Conservation (phyloP, 2,329 filamentous ascomycete genomes). For the Neopestalotiopsis rosae region DNA sequence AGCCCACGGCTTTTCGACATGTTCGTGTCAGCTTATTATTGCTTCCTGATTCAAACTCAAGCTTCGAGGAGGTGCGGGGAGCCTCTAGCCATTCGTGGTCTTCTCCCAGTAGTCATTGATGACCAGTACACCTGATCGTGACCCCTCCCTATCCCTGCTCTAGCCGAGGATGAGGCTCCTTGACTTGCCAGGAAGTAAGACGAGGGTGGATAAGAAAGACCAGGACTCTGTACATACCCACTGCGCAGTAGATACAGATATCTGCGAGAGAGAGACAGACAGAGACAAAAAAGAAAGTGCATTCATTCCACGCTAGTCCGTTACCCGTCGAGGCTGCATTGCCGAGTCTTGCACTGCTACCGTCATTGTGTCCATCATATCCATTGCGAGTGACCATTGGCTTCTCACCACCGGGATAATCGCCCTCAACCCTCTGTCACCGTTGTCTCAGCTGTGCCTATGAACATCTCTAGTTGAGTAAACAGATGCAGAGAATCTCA, state of each 20-base stretch:
- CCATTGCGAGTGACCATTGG: too few species aligned
- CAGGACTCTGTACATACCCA: too few species aligned
- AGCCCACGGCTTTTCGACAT: not conserved
- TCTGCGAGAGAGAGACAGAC: not conserved
- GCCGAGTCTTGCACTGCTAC: not conserved
- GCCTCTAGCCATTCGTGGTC: not conserved
- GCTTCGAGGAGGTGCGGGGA: not conserved
- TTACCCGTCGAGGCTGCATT: conserved; percentile 11
- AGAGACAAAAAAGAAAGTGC: conserved; percentile 1
- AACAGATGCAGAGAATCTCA: too few species aligned
- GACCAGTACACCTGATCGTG: not conserved
- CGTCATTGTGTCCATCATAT: not conserved
- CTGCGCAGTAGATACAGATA: not conserved
- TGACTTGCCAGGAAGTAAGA: not conserved
- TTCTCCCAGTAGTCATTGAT: not conserved
- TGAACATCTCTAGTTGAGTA: too few species aligned
- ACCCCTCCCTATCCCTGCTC: not conserved
- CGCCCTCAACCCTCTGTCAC: too few species aligned
- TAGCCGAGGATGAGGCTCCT: not conserved
- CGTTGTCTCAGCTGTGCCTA: too few species aligned
- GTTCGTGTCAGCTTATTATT: not conserved
- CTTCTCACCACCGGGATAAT: too few species aligned
- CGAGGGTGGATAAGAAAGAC: not conserved
- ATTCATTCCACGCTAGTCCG: conserved; percentile 13
- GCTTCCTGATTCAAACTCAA: not conserved